Percentiles rank a stretch among this genome's conserved stretches.
Conservation (phyloP, 306 rosid genomes). For the Heteromeles arbutifolia region DNA sequence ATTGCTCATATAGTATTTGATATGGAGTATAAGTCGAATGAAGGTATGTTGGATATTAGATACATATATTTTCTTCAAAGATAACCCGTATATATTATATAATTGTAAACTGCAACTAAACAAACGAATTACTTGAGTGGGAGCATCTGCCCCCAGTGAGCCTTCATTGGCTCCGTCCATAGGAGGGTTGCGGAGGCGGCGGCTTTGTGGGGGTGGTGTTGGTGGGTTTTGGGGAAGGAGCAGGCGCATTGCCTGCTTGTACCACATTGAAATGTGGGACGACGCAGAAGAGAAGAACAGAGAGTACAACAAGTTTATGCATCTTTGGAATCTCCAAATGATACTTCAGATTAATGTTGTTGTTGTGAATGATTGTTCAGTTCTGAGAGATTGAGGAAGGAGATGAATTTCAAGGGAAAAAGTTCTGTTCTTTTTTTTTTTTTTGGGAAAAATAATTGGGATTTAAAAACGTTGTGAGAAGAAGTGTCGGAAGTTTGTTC, state of each 20-base stretch:
- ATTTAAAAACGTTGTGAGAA: neutral
- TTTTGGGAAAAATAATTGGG: neutral
- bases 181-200: slow-evolving; percentile 24
- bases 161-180: too few relatives aligned
- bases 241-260: slow-evolving; percentile 51
- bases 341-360: neutral
- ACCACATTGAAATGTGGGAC: slow-evolving; percentile 8
- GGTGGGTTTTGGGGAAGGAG: slow-evolving; percentile 54
- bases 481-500: neutral
- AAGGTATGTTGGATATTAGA: too few relatives aligned
- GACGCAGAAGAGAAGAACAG: slow-evolving; percentile 20
- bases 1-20: too few relatives aligned
- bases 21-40: too few relatives aligned
- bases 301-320: slow-evolving; percentile 22
- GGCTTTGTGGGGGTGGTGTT: neutral
- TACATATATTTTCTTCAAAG: too few relatives aligned
- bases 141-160: too few relatives aligned
- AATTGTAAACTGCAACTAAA: too few relatives aligned
- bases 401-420: neutral
- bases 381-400: slow-evolving; percentile 10
- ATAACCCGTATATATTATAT: too few relatives aligned
- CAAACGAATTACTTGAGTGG: too few relatives aligned
- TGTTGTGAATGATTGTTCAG: neutral
- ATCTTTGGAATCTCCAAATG: slow-evolving; percentile 6
- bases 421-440: neutral